Percentiles rank a stretch among this genome's conserved stretches.
phyloP scores from a whole-genome alignment of 192 early-diverging fungal genomes.

The Spizellomyces sp. region DNA sequence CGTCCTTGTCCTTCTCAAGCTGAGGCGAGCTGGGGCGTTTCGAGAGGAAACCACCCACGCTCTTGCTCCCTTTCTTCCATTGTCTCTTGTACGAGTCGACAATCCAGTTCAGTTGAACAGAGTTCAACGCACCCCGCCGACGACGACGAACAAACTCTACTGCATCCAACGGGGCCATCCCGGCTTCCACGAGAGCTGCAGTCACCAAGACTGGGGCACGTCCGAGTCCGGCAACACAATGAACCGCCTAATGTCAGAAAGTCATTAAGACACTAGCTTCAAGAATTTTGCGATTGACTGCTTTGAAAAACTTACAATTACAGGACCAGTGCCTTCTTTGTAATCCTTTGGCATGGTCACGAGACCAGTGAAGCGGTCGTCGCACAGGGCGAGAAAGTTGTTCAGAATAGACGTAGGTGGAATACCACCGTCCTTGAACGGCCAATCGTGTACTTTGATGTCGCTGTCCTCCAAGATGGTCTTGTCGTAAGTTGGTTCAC shows the following conservation, averaged over 20 bases:
- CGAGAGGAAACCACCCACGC: neutral
- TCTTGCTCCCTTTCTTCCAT: slow-evolving; percentile 5
- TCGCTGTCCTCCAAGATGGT: slow-evolving; percentile 56
- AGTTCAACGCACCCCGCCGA: slow-evolving; percentile 76
- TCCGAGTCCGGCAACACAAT: slow-evolving; percentile 94
- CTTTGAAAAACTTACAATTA: neutral
- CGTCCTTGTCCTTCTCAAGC: too few species aligned
- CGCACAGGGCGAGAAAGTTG: slow-evolving; percentile 69
- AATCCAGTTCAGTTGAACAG: slow-evolving; percentile 62
- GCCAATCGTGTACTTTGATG: slow-evolving; percentile 85
- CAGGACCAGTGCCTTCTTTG: slow-evolving; percentile 10
- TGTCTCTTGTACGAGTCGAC: slow-evolving; percentile 19
- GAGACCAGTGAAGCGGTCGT: slow-evolving; percentile 52
- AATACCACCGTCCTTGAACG: slow-evolving; percentile 82
- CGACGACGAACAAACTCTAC: slow-evolving; percentile 68
- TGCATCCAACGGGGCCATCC: slow-evolving; percentile 74
- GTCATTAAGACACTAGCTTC: too few species aligned
- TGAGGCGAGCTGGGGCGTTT: neutral
- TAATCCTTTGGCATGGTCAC: neutral
- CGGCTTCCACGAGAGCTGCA: slow-evolving; percentile 77
- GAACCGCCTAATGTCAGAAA: slow-evolving; percentile 48
- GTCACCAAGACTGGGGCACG: slow-evolving; percentile 93
- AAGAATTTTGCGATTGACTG: too few species aligned
- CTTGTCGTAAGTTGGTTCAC: slow-evolving; percentile 83
- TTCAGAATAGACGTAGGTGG: slow-evolving; percentile 40